phyloP scores from a whole-genome alignment of 1,284 basidiomycete species.

The Bjerkandera adusta region DNA sequence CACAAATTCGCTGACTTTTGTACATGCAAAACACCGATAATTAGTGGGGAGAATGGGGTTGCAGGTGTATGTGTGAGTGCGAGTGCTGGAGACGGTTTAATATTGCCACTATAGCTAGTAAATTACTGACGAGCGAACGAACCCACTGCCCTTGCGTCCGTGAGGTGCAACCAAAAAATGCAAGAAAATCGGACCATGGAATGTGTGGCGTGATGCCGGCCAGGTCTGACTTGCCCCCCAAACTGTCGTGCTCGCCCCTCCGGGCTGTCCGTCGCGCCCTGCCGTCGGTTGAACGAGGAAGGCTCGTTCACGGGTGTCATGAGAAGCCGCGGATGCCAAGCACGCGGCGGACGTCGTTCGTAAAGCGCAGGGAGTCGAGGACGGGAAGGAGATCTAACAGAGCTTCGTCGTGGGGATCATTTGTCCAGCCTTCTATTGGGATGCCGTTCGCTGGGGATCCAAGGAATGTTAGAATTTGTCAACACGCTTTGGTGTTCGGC shows the following conservation, averaged over 20 bases:
- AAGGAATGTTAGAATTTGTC: constrained; percentile 1
- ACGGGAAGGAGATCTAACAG: constrained; percentile 94
- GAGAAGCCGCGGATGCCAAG: constrained; percentile 77
- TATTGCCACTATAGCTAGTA: constrained; percentile 9
- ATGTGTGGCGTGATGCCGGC: too few species aligned
- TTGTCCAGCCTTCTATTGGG: constrained; percentile 98
- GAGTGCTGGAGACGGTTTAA: not conserved
- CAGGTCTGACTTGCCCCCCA: too few species aligned
- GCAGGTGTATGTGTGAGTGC: constrained; percentile 3
- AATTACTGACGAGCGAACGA: constrained; percentile 9
- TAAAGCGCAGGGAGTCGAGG: constrained; percentile 94
- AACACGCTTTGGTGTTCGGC: constrained; percentile 26
- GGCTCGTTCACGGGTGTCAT: constrained; percentile 23
- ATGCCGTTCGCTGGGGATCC: constrained; percentile 80
- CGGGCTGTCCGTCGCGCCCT: too few species aligned
- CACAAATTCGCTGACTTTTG: too few species aligned
- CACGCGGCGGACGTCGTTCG: constrained; percentile 90
- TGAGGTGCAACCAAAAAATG: constrained; percentile 3
- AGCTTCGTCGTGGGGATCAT: constrained; percentile 96
- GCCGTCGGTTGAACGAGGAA: constrained; percentile 5
- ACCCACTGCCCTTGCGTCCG: not conserved
- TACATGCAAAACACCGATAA: too few species aligned
- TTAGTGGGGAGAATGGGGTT: too few species aligned
- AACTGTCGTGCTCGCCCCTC: too few species aligned
- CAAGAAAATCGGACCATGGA: constrained; percentile 2